Conservation (phyloP, 306 rosid species). For the Prosopis cineraria region DNA sequence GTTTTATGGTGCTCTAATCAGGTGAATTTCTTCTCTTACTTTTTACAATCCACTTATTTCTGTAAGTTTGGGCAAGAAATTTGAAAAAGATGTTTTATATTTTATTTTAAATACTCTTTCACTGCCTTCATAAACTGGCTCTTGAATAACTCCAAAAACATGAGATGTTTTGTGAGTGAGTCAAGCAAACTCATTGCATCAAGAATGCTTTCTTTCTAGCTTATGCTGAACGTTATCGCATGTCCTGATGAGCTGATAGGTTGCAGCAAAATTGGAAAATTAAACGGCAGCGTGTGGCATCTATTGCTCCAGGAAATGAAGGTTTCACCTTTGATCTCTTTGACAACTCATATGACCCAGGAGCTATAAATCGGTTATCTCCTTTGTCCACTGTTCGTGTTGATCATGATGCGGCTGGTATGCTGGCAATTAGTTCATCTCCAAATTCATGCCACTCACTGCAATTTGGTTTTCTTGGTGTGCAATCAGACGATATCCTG, state of each 20-base stretch:
- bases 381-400: constrained; percentile 70
- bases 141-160: constrained; percentile 4
- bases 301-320: constrained; percentile 83
- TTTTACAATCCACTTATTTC: not conserved
- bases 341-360: constrained; percentile 76
- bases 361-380: constrained; percentile 57
- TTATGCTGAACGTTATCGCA: constrained; percentile 9
- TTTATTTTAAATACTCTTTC: not conserved
- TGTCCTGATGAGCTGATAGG: constrained; percentile 58
- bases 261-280: constrained; percentile 99
- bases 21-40: constrained; percentile 49
- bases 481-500: constrained; percentile 39
- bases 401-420: constrained; percentile 88
- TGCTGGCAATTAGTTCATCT: constrained; percentile 79
- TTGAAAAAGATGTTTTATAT: constrained; percentile 16
- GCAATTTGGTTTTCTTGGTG: constrained; percentile 69
- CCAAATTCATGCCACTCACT: constrained; percentile 69
- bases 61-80: constrained; percentile 10
- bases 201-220: constrained; percentile 27
- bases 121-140: constrained; percentile 19
- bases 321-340: constrained; percentile 94
- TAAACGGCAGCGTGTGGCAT: constrained; percentile 80
- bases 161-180: constrained; percentile 19
- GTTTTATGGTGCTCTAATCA: constrained; percentile 90
- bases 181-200: constrained; percentile 16